Conservation (phyloP, 805 yeast genomes). For the Kluyveromyces siamensis region DNA sequence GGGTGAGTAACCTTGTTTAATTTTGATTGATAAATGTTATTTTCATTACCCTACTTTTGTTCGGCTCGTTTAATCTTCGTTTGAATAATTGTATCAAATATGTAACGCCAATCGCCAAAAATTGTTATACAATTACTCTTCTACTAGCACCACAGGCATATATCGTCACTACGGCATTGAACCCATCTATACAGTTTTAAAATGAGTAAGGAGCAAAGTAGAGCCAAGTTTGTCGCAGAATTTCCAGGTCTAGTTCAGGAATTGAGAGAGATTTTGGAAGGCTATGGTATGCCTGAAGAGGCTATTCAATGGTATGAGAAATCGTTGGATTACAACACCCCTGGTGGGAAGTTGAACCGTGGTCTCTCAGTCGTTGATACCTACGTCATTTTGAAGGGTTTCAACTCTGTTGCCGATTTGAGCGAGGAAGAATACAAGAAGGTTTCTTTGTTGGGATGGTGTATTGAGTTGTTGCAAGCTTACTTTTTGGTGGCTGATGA, state of each 20-base stretch:
- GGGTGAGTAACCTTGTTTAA: too few species aligned
- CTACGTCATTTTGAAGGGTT: constrained; percentile 66
- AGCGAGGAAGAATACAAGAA: constrained; percentile 63
- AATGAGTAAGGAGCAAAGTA: constrained; percentile 25
- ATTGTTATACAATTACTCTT: neutral
- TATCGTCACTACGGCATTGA: too few species aligned
- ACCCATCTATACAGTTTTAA: neutral
- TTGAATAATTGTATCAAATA: neutral
- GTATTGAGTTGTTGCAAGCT: constrained; percentile 89
- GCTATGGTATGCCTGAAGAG: constrained; percentile 75
- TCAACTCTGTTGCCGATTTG: constrained; percentile 49
- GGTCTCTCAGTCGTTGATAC: constrained; percentile 95
- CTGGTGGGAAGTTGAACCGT: constrained; percentile 95
- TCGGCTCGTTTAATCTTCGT: neutral
- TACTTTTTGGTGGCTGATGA: constrained; percentile 96
- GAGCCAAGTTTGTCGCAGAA: constrained; percentile 49
- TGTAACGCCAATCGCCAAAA: neutral
- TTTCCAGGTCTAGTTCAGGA: constrained; percentile 77
- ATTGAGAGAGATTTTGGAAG: constrained; percentile 47
- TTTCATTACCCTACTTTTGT: neutral
- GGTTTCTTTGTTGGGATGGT: constrained; percentile 90
- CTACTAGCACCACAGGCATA: too few species aligned
- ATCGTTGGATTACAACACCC: constrained; percentile 74
- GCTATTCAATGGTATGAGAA: constrained; percentile 80
- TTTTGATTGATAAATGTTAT: too few species aligned